phyloP scores from a whole-genome alignment of 2,329 filamentous ascomycete species.

The Cryphonectria carpinicola region DNA sequence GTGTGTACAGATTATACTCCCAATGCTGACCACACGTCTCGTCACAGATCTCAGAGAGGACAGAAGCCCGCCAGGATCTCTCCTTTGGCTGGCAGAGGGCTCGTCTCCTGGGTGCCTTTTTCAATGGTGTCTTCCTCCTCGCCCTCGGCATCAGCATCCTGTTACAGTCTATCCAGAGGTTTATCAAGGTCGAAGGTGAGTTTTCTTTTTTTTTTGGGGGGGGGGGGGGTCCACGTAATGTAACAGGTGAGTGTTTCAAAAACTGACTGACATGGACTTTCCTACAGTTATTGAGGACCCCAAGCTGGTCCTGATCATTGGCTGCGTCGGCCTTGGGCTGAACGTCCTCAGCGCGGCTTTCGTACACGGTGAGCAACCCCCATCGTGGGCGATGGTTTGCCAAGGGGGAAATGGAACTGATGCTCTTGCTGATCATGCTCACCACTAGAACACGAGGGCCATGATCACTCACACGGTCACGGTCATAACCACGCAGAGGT shows the following conservation, averaged over 20 bases:
- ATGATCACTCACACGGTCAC: constrained; percentile 41
- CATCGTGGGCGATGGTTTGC: too few species aligned
- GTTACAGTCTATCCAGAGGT: constrained; percentile 73
- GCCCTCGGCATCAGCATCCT: constrained; percentile 74
- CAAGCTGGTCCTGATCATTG: constrained; percentile 69
- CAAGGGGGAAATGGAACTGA: too few species aligned
- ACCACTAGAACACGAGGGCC: constrained; percentile 41
- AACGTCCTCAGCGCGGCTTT: constrained; percentile 70
- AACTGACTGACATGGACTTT: constrained; percentile 21
- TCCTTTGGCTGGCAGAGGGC: constrained; percentile 80
- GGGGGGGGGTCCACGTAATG: background rate
- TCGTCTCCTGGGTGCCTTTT: constrained; percentile 75
- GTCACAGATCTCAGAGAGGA: constrained; percentile 58
- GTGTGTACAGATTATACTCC: background rate
- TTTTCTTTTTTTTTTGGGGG: too few species aligned
- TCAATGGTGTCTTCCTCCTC: constrained; percentile 77
- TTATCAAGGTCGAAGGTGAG: constrained; percentile 60
- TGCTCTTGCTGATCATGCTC: constrained; percentile 26
- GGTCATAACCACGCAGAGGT: constrained; percentile 32
- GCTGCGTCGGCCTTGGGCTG: constrained; percentile 66
- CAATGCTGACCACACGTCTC: background rate
- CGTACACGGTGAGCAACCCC: constrained; percentile 58
- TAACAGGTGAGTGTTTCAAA: background rate
- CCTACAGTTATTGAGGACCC: constrained; percentile 64
- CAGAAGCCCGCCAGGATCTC: constrained; percentile 59